Percentiles rank a stretch among this genome's conserved stretches.
These are phyloP conservation scores for Boletus rufocinnamomeus DNA, from an alignment of 768 basidiomycete genomes.

Conservation along the genomic window DNA sequence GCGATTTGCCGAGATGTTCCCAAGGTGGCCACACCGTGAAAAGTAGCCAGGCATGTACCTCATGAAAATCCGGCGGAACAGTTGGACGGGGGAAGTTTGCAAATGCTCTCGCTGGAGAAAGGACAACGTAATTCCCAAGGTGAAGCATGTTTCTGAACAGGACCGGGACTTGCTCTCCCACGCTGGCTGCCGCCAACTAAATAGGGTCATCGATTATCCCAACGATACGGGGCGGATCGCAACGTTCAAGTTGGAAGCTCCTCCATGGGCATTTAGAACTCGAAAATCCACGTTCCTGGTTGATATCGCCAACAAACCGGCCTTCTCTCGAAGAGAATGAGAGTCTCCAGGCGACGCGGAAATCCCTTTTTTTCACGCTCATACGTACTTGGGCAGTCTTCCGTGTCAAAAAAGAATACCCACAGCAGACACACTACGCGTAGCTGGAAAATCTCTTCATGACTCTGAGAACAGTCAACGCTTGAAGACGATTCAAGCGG, in stretches of 20 bases:
- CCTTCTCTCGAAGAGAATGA: conserved; percentile 7
- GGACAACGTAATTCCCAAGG: conserved; percentile 19
- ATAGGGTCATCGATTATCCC: conserved; percentile 14
- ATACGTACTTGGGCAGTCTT: not conserved
- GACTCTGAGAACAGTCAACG: not conserved
- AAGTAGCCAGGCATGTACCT: not conserved
- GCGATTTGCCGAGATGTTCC: conserved; percentile 30
- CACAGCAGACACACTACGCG: not conserved
- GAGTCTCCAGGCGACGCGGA: not conserved
- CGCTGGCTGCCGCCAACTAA: conserved; percentile 5
- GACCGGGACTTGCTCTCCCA: conserved; percentile 11
- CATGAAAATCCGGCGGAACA: conserved; percentile 31
- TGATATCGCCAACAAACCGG: conserved; percentile 1
- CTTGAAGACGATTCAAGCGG: not conserved
- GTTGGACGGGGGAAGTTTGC: conserved; percentile 7
- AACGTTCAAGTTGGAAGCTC: conserved; percentile 3
- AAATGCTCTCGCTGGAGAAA: conserved; percentile 4
- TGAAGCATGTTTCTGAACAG: not conserved
- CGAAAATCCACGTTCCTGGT: conserved; percentile 17
- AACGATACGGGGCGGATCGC: conserved; percentile 10
- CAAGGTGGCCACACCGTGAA: conserved; percentile 26
- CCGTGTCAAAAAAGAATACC: not conserved
- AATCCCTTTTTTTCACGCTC: not conserved
- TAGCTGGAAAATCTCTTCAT: not conserved
- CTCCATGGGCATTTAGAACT: conserved; percentile 8